These are phyloP conservation scores for Vaucheria bursata DNA, from an alignment of 352 stramenopile species.

Conservation along the genomic window DNA sequence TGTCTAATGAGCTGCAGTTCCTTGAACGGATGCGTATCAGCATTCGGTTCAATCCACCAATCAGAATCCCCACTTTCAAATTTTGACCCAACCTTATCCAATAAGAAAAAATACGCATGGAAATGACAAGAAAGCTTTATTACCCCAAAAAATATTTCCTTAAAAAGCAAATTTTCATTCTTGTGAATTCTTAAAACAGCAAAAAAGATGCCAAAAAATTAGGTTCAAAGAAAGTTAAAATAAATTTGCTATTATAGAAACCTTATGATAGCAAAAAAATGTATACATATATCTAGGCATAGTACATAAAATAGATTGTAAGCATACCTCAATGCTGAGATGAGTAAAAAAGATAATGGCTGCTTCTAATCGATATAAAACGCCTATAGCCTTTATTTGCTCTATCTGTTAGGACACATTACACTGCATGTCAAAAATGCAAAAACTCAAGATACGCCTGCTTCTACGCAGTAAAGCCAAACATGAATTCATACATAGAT, in stretches of 20 bases:
- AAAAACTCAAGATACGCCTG: background rate
- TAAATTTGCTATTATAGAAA: background rate
- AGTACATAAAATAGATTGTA: background rate
- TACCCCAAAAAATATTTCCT: background rate
- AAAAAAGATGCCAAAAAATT: background rate
- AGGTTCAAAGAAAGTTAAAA: background rate
- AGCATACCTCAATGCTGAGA: background rate
- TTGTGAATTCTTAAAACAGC: background rate
- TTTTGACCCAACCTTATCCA: background rate
- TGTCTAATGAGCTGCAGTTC: constrained; percentile 4
- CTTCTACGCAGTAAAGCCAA: background rate
- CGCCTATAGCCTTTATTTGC: background rate
- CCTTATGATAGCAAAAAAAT: background rate
- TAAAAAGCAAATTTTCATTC: background rate
- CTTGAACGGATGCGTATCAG: background rate
- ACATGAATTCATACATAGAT: background rate
- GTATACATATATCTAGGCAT: background rate
- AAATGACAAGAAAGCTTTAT: background rate
- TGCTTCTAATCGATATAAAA: background rate
- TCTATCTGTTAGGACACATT: background rate
- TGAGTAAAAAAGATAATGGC: constrained; percentile 4
- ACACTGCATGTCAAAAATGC: background rate
- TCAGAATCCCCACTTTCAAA: background rate
- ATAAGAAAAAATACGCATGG: background rate
- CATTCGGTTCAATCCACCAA: background rate